Conservation (phyloP, 225 moss, liverwort and hornwort genomes). For the Pleurozium schreberi region DNA sequence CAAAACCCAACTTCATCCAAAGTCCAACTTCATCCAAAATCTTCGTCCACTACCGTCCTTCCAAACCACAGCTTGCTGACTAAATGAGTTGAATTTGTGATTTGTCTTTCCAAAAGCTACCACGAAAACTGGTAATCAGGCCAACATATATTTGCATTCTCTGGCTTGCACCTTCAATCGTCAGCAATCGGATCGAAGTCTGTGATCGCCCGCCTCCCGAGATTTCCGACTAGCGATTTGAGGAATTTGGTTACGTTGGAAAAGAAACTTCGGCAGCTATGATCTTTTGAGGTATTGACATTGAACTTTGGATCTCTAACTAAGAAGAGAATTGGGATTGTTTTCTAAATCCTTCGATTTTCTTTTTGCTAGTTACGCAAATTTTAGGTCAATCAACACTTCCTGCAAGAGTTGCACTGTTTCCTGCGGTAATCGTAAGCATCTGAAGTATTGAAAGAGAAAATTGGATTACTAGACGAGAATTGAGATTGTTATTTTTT, state of each 20-base stretch:
- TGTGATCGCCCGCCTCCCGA: background rate
- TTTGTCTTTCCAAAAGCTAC: background rate
- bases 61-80: background rate
- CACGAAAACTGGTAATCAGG: accelerated
- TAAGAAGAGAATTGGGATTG: background rate
- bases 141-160: background rate
- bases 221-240: background rate
- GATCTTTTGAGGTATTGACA: background rate
- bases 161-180: background rate
- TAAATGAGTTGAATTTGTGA: background rate
- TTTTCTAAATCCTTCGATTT: background rate
- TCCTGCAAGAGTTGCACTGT: background rate
- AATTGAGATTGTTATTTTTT: background rate
- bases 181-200: background rate
- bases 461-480: background rate
- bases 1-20: too few relatives aligned
- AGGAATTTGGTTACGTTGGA: background rate
- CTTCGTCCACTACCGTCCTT: too few relatives aligned
- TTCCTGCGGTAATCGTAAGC: background rate
- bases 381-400: background rate
- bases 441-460: background rate
- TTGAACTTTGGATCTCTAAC: background rate
- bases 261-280: background rate
- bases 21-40: background rate
- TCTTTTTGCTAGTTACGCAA: background rate